A percentile compares a stretch with the other conserved stretches of the same genome.
Evolutionary conservation across 345 rosid species (phyloP).

Genomic region (Eucalyptus polybractea): DNA sequence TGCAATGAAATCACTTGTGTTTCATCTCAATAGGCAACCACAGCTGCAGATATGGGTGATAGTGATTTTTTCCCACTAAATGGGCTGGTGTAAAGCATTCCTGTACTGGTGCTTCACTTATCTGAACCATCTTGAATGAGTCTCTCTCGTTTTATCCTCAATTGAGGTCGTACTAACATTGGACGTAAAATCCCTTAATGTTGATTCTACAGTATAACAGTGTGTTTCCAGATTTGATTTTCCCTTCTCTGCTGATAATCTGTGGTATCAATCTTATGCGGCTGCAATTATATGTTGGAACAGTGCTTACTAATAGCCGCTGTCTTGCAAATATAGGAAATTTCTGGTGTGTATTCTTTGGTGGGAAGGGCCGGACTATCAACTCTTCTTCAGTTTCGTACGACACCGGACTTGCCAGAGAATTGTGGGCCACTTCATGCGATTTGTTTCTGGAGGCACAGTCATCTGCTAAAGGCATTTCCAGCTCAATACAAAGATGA

Average conservation of each 20-base stretch:
- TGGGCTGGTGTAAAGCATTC: neutral
- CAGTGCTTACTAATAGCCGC: neutral
- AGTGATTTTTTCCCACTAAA: neutral
- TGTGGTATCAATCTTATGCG: neutral
- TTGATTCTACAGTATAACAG: neutral
- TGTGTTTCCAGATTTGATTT: neutral
- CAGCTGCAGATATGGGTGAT: neutral
- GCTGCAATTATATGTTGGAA: neutral
- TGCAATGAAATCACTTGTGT: neutral
- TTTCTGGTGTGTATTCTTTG: conserved; percentile 64
- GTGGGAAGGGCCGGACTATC: conserved; percentile 60
- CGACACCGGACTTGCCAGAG: conserved; percentile 30
- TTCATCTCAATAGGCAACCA: neutral
- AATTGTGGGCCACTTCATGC: conserved; percentile 60
- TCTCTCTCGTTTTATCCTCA: neutral
- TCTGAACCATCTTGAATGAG: neutral
- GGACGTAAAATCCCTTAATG: neutral
- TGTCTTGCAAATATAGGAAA: conserved; percentile 25
- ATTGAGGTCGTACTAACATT: neutral
- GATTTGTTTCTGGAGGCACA: conserved; percentile 21
- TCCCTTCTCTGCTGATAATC: neutral
- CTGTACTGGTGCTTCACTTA: neutral
- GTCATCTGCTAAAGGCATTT: neutral
- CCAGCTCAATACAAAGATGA: neutral
- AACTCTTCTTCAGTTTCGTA: conserved; percentile 40